phyloP scores from a whole-genome alignment of 768 basidiomycete genomes.

The Daedaleopsis sinensis region DNA sequence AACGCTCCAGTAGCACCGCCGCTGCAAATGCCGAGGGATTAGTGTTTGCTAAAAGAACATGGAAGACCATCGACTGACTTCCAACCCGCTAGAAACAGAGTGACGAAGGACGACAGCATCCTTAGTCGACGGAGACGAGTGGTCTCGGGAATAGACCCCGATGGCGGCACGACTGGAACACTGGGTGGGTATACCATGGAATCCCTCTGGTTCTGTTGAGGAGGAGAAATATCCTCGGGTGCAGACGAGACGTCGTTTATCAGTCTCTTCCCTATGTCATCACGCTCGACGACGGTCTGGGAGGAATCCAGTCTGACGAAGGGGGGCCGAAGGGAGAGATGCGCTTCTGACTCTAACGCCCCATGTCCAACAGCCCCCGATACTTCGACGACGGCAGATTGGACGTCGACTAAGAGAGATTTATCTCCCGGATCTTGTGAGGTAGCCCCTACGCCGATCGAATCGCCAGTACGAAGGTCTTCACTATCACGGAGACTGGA shows the following conservation, averaged over 20 bases:
- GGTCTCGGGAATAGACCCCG: conserved; percentile 8
- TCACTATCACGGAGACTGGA: too few species aligned
- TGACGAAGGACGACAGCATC: conserved; percentile 25
- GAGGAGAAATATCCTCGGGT: neutral
- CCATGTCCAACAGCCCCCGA: neutral
- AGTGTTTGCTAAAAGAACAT: neutral
- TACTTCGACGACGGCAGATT: neutral
- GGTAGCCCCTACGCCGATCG: neutral
- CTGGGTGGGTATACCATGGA: neutral
- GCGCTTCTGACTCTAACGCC: neutral
- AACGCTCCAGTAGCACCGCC: conserved; percentile 31
- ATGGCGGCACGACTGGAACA: neutral
- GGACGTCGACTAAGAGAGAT: too few species aligned
- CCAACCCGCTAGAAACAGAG: conserved; percentile 32
- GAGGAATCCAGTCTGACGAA: conserved; percentile 7
- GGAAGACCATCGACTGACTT: conserved; percentile 22
- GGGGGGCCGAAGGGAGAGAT: conserved; percentile 6
- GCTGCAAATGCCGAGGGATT: conserved; percentile 8
- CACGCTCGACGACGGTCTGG: conserved; percentile 1
- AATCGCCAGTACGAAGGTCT: neutral
- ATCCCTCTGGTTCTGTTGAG: neutral
- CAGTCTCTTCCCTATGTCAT: neutral
- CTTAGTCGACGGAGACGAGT: conserved; percentile 20
- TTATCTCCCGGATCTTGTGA: too few species aligned
- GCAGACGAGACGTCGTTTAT: neutral